Evolutionary conservation across 2,329 filamentous ascomycete species (phyloP).

Genomic region (Fusarium oxysporum): DNA sequence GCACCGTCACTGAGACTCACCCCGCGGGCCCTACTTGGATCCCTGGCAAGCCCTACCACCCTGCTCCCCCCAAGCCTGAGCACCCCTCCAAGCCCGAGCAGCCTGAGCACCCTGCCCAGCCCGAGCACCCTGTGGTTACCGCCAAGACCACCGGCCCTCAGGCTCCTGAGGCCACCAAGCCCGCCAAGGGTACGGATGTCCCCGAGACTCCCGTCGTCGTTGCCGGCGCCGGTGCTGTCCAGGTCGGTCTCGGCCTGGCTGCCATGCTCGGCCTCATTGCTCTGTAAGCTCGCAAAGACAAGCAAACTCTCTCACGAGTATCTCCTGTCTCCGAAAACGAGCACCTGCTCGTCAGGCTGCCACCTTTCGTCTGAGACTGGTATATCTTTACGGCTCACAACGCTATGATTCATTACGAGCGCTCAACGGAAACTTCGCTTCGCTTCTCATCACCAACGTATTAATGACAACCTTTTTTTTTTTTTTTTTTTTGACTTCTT

Average conservation of each 20-base stretch:
- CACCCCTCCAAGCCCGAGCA: background rate
- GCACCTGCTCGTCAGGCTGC: constrained; percentile 3
- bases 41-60: background rate
- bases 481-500: constrained; percentile 9
- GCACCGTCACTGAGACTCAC: constrained; percentile 55
- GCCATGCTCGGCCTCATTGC: constrained; percentile 45
- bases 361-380: background rate
- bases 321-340: background rate
- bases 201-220: constrained; percentile 43
- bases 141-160: background rate
- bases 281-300: constrained; percentile 42
- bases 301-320: background rate
- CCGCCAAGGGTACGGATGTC: constrained; percentile 14
- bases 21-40: constrained; percentile 38
- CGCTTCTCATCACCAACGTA: constrained; percentile 30
- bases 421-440: constrained; percentile 28
- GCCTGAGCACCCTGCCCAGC: background rate
- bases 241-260: constrained; percentile 48
- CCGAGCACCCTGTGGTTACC: background rate
- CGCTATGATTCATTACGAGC: constrained; percentile 29
- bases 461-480: constrained; percentile 30
- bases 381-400: background rate
- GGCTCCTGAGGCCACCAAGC: constrained; percentile 1
- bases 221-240: constrained; percentile 41
- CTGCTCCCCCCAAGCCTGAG: constrained; percentile 7